Conservation (phyloP, 2,329 filamentous ascomycete species). For the Dendrostoma leiphaemia region DNA sequence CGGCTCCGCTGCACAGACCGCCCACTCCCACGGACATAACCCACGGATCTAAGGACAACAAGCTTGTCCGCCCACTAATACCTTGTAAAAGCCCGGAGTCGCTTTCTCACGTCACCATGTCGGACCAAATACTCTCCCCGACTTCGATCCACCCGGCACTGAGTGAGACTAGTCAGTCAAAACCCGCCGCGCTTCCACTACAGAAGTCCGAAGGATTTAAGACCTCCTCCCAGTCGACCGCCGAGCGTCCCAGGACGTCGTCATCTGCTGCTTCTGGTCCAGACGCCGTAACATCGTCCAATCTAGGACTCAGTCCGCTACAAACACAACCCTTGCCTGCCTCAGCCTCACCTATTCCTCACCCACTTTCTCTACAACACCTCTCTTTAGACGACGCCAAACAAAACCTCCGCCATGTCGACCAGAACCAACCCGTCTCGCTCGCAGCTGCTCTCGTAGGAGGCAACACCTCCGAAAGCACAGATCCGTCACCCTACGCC, state of each 20-base stretch:
- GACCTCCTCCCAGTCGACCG: slow-evolving; percentile 28
- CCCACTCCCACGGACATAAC: too few species aligned
- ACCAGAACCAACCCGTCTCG: slow-evolving; percentile 15
- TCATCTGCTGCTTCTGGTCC: slow-evolving; percentile 12
- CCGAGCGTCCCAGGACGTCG: slow-evolving; percentile 25
- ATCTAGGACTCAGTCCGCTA: not conserved
- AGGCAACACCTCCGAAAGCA: slow-evolving; percentile 27
- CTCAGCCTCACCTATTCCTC: slow-evolving; percentile 8
- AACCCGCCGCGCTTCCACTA: slow-evolving; percentile 24
- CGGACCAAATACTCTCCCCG: slow-evolving; percentile 40
- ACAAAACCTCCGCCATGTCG: slow-evolving; percentile 19
- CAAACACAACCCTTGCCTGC: slow-evolving; percentile 7
- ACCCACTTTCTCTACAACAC: slow-evolving; percentile 8
- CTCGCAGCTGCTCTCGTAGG: slow-evolving; percentile 18
- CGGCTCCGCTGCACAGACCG: too few species aligned
- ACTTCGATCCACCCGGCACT: slow-evolving; percentile 51
- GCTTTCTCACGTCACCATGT: slow-evolving; percentile 28
- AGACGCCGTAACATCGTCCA: slow-evolving; percentile 21
- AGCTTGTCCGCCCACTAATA: too few species aligned
- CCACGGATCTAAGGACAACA: too few species aligned
- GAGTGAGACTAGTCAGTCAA: slow-evolving; percentile 27
- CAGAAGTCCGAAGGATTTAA: slow-evolving; percentile 21
- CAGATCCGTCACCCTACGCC: slow-evolving; percentile 24
- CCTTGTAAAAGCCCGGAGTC: not conserved
- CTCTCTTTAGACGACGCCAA: slow-evolving; percentile 14